A percentile compares a stretch with the other conserved stretches of the same genome.
phyloP scores from a whole-genome alignment of 2,329 filamentous ascomycete genomes.

The Diaporthe eres region DNA sequence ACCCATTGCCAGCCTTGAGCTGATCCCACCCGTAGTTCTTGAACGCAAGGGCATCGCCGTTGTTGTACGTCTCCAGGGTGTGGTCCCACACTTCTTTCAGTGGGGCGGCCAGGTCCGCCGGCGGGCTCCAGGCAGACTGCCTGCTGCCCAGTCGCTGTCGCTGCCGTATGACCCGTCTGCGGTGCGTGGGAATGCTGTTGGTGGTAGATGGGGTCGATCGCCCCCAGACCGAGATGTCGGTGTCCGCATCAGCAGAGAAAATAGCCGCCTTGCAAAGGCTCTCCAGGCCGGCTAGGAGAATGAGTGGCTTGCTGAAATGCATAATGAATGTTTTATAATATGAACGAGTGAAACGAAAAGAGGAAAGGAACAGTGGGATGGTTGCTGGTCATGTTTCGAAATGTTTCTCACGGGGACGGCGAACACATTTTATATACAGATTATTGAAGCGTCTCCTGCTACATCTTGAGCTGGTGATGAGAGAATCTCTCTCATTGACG shows the following conservation, averaged over 20 bases:
- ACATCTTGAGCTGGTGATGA: neutral
- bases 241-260: slow-evolving; percentile 21
- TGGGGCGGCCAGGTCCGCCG: neutral
- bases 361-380: neutral
- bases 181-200: neutral
- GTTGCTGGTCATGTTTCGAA: neutral
- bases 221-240: slow-evolving; percentile 11
- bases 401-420: neutral
- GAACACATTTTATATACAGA: neutral
- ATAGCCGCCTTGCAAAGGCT: slow-evolving; percentile 17
- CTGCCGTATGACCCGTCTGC: neutral
- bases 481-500: neutral
- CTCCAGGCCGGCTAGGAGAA: slow-evolving; percentile 30
- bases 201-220: neutral
- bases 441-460: neutral
- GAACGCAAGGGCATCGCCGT: neutral
- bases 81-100: slow-evolving; percentile 30
- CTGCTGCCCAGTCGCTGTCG: neutral
- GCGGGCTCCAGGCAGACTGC: slow-evolving; percentile 12
- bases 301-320: slow-evolving; percentile 29
- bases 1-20: slow-evolving; percentile 11
- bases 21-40: slow-evolving; percentile 23
- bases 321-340: slow-evolving; percentile 30
- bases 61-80: slow-evolving; percentile 20
- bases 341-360: slow-evolving; percentile 22